These are phyloP conservation scores for Asterella californica DNA, from an alignment of 225 moss, liverwort and hornwort species.

Conservation along the genomic window DNA sequence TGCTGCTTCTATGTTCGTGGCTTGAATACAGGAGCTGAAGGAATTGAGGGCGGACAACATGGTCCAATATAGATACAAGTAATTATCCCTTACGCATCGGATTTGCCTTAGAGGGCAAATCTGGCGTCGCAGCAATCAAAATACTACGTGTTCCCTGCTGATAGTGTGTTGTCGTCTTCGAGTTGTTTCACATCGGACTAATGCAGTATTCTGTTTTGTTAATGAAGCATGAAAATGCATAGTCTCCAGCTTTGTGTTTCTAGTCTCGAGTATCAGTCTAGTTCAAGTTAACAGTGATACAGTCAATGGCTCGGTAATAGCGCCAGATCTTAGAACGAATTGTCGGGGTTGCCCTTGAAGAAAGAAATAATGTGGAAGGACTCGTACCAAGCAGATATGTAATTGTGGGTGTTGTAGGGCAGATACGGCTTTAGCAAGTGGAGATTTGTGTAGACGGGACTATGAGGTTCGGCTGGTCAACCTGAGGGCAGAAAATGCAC, in stretches of 20 bases:
- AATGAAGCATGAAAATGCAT: neutral
- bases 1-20: neutral
- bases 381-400: neutral
- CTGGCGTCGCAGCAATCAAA: neutral
- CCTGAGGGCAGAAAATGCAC: constrained; percentile 35
- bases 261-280: neutral
- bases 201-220: neutral
- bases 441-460: constrained; percentile 48
- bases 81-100: constrained; percentile 15
- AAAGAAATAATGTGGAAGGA: neutral
- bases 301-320: too few relatives aligned
- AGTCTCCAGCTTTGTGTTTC: neutral
- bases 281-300: neutral
- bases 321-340: neutral
- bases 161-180: neutral
- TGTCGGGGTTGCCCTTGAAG: neutral
- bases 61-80: constrained; percentile 73
- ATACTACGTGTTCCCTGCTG: neutral
- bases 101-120: neutral
- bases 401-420: constrained; percentile 43
- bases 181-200: neutral
- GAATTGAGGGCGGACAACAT: constrained; percentile 60
- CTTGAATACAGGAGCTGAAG: constrained; percentile 56
- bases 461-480: constrained; percentile 46
- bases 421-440: constrained; percentile 54